Percentiles rank a stretch among this genome's conserved stretches.
Conservation (phyloP, 2,329 filamentous ascomycete genomes). For the Botrytis paeoniae region DNA sequence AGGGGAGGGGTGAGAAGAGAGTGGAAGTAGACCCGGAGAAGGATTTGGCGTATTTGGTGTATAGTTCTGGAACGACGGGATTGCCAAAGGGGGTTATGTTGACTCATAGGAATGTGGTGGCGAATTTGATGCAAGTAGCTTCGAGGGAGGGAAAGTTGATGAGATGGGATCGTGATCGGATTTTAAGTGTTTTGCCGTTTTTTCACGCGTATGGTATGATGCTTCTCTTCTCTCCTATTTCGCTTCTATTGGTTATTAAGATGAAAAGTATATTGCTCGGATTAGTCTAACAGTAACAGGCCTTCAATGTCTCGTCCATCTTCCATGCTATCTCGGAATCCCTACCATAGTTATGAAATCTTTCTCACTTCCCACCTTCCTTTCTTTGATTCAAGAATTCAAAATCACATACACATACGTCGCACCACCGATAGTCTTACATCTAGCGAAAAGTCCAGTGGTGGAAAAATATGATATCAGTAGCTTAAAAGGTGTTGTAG, state of each 20-base stretch:
- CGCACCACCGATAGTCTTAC: conserved; percentile 57
- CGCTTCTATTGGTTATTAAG: not conserved
- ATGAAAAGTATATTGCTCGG: not conserved
- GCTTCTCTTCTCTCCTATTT: not conserved
- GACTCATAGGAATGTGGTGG: conserved; percentile 30
- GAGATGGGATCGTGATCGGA: conserved; percentile 43
- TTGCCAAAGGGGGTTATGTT: conserved; percentile 78
- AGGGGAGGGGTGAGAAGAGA: not conserved
- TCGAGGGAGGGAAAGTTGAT: conserved; percentile 39
- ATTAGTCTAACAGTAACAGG: conserved; percentile 17
- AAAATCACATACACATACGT: conserved; percentile 52
- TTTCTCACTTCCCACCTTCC: conserved; percentile 53
- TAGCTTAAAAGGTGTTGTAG: conserved; percentile 46
- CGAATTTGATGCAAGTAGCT: conserved; percentile 10
- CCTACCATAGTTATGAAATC: conserved; percentile 57
- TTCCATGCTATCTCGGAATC: conserved; percentile 45
- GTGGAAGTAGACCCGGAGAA: not conserved
- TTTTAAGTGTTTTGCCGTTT: conserved; percentile 5
- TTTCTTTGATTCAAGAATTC: conserved; percentile 49
- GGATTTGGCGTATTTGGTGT: conserved; percentile 62
- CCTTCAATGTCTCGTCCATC: conserved; percentile 49
- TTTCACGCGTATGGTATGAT: conserved; percentile 2
- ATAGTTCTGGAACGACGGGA: conserved; percentile 77
- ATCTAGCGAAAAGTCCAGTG: conserved; percentile 55
- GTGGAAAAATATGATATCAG: conserved; percentile 51